phyloP scores from a whole-genome alignment of 768 basidiomycete species.

The Amyloporia xantha region DNA sequence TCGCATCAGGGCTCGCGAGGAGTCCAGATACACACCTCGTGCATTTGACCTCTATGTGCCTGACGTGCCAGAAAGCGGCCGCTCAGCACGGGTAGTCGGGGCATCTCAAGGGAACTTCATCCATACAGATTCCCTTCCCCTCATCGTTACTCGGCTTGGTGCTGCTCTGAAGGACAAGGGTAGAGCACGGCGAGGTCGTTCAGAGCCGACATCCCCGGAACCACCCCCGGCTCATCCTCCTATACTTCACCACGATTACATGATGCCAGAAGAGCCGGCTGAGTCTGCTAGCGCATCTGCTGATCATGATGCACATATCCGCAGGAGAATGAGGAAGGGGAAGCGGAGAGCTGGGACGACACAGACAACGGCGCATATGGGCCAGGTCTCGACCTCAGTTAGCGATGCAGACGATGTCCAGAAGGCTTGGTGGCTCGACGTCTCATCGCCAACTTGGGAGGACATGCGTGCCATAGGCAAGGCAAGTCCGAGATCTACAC shows the following conservation, averaged over 20 bases:
- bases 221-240: conserved; percentile 8
- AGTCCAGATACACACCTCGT: conserved; percentile 51
- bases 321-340: conserved; percentile 34
- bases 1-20: conserved; percentile 57
- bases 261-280: conserved; percentile 25
- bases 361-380: conserved; percentile 1
- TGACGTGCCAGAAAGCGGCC: conserved; percentile 17
- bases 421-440: conserved; percentile 87
- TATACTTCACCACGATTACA: conserved; percentile 26
- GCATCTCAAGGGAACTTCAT: conserved; percentile 5
- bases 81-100: neutral
- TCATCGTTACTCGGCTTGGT: conserved; percentile 13
- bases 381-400: conserved; percentile 1
- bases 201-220: conserved; percentile 3
- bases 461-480: conserved; percentile 84
- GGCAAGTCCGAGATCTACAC: conserved; percentile 37
- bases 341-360: conserved; percentile 32
- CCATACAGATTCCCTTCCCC: conserved; percentile 14
- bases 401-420: conserved; percentile 17
- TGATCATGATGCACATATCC: neutral
- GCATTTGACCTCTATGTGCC: conserved; percentile 62
- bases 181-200: conserved; percentile 10
- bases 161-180: conserved; percentile 12
- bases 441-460: conserved; percentile 80
- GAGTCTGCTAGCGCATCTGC: neutral